Percentiles rank a stretch among this genome's conserved stretches.
These are phyloP conservation scores for Chimonanthus praecox DNA, from an alignment of 164 flowering plant species.

Conservation along the genomic window DNA sequence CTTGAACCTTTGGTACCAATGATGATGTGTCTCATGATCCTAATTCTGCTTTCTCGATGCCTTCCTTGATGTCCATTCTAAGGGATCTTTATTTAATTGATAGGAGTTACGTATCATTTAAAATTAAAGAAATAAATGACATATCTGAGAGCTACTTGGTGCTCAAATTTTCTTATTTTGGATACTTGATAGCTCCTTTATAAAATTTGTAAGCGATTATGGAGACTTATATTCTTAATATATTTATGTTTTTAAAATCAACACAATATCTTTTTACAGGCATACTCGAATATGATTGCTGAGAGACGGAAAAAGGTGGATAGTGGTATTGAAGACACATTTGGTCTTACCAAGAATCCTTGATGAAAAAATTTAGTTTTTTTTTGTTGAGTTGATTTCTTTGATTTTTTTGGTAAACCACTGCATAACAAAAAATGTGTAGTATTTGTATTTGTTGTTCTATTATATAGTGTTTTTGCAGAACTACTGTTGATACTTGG, in stretches of 20 bases:
- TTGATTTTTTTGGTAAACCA: not conserved
- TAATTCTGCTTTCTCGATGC: too few species aligned
- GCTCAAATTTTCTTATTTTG: not conserved
- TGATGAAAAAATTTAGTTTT: constrained; percentile 10
- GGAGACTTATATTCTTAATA: not conserved
- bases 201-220: not conserved
- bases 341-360: constrained; percentile 38
- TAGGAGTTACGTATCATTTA: too few species aligned
- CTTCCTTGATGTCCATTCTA: too few species aligned
- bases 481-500: not conserved
- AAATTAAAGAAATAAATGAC: not conserved
- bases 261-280: constrained; percentile 31
- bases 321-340: constrained; percentile 69
- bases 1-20: too few species aligned
- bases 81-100: too few species aligned
- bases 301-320: constrained; percentile 58
- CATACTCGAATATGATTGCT: constrained; percentile 66
- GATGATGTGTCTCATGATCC: too few species aligned
- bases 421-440: not conserved
- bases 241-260: not conserved
- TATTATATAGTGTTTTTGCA: not conserved
- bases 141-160: not conserved
- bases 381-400: not conserved
- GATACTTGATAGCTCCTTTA: not conserved
- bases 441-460: not conserved